Conservation (phyloP, 148 eudicot species). For the Nepenthes gracilis region DNA sequence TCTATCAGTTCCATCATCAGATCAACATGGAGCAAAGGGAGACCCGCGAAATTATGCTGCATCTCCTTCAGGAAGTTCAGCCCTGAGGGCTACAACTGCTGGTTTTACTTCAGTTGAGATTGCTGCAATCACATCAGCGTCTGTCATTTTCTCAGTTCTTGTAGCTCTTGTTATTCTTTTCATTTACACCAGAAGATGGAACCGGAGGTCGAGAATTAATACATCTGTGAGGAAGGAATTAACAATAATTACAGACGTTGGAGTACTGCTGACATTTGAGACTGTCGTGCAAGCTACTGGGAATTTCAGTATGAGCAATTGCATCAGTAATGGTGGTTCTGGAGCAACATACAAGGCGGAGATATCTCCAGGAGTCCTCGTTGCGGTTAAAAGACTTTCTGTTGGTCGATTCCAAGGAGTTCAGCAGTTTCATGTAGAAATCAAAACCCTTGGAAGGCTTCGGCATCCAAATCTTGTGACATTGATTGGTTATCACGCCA, state of each 20-base stretch:
- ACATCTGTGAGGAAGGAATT: conserved; percentile 15
- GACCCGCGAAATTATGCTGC: conserved; percentile 14
- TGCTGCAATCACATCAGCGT: conserved; percentile 31
- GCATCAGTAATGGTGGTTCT: conserved; percentile 59
- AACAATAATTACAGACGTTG: conserved; percentile 4
- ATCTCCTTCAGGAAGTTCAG: conserved; percentile 14
- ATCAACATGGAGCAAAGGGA: conserved; percentile 11
- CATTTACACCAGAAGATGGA: conserved; percentile 32
- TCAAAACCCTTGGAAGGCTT: conserved; percentile 48
- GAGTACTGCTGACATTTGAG: conserved; percentile 10
- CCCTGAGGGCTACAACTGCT: conserved; percentile 6
- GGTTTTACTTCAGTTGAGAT: conserved; percentile 31
- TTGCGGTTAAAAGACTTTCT: conserved; percentile 51
- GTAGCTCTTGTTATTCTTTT: conserved; percentile 34
- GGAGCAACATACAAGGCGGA: conserved; percentile 72
- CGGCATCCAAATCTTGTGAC: conserved; percentile 55
- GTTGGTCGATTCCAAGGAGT: conserved; percentile 53
- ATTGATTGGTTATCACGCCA: conserved; percentile 50
- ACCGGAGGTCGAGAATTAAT: conserved; percentile 27
- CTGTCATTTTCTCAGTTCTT: conserved; percentile 35
- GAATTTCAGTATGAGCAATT: conserved; percentile 40
- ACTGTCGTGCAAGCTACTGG: conserved; percentile 46
- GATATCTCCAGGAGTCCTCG: conserved; percentile 38
- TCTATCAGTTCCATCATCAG: conserved; percentile 16
- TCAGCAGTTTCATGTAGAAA: conserved; percentile 59